Percentiles rank a stretch among this genome's conserved stretches.
These are phyloP conservation scores for Crithidia acanthocephali DNA, from an alignment of 208 protist species.

Conservation along the genomic window DNA sequence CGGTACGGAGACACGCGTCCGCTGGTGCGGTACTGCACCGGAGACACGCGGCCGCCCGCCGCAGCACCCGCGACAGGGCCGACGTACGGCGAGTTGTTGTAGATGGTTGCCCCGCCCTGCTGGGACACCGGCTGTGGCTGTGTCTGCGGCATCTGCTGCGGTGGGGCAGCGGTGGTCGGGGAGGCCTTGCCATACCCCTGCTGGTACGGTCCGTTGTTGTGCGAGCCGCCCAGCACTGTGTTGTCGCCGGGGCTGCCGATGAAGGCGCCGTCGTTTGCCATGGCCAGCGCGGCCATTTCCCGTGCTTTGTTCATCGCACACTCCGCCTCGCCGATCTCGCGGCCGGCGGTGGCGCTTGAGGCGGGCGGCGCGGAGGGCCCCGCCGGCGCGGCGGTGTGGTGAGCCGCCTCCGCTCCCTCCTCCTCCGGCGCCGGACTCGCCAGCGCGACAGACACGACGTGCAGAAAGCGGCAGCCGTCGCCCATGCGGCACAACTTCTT, in stretches of 20 bases:
- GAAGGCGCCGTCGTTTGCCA: slow-evolving; percentile 27
- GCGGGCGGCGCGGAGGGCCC: background rate
- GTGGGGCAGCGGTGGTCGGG: background rate
- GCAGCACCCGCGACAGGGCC: background rate
- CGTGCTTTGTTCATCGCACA: slow-evolving; percentile 36
- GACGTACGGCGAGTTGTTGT: slow-evolving; percentile 25
- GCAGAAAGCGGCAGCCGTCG: slow-evolving; percentile 76
- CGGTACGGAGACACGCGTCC: slow-evolving; percentile 32
- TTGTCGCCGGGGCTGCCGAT: slow-evolving; percentile 27
- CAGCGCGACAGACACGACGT: slow-evolving; percentile 62
- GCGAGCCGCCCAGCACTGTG: slow-evolving; percentile 7
- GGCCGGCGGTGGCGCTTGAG: slow-evolving; percentile 8
- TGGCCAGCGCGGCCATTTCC: slow-evolving; percentile 37
- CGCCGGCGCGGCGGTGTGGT: background rate
- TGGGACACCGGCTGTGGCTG: slow-evolving; percentile 8
- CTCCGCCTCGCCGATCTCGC: slow-evolving; percentile 29
- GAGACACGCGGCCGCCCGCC: slow-evolving; percentile 26
- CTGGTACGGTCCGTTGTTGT: slow-evolving; percentile 9
- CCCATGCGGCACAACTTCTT: slow-evolving; percentile 84
- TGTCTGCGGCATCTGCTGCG: slow-evolving; percentile 3
- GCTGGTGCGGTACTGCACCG: slow-evolving; percentile 37
- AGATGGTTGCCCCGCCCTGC: slow-evolving; percentile 3
- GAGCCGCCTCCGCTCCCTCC: background rate
- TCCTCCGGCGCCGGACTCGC: slow-evolving; percentile 42
- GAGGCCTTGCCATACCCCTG: slow-evolving; percentile 11